These are phyloP conservation scores for Sporobolomyces phaffii DNA, from an alignment of 768 basidiomycete species.

Conservation along the genomic window DNA sequence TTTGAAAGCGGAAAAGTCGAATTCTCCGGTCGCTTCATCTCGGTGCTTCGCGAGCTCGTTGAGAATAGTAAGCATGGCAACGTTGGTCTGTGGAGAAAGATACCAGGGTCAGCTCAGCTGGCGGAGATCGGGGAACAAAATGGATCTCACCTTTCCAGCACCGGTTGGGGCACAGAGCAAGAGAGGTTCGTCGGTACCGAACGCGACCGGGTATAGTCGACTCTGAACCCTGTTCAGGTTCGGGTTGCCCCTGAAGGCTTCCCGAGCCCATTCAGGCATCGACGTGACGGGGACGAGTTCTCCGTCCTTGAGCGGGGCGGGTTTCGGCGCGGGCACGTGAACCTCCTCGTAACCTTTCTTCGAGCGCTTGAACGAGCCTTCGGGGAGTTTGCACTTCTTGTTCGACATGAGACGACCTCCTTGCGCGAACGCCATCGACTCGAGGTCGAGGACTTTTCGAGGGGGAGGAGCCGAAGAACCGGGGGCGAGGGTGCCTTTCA, in stretches of 20 bases:
- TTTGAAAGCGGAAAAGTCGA: constrained; percentile 87
- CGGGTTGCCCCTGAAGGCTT: constrained; percentile 69
- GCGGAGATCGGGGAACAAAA: not conserved
- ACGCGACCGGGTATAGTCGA: constrained; percentile 84
- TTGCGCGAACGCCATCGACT: constrained; percentile 90
- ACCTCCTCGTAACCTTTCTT: constrained; percentile 98
- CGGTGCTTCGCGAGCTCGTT: constrained; percentile 83
- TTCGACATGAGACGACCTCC: constrained; percentile 97
- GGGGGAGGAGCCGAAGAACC: constrained; percentile 76
- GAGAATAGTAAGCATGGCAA: constrained; percentile 89
- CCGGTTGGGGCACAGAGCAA: constrained; percentile 96
- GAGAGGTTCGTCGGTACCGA: constrained; percentile 89
- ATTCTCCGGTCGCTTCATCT: constrained; percentile 68
- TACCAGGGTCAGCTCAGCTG: constrained; percentile 12
- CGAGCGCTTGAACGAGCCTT: constrained; percentile 93
- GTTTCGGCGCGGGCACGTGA: constrained; percentile 87
- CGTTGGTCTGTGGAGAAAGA: constrained; percentile 68
- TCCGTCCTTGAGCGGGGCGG: constrained; percentile 55
- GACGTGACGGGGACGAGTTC: constrained; percentile 66
- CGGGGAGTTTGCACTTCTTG: constrained; percentile 95
- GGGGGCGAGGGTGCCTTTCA: constrained; percentile 77
- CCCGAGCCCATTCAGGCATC: constrained; percentile 78
- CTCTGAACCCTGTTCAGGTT: constrained; percentile 86
- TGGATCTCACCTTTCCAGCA: constrained; percentile 79
- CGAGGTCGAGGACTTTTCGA: constrained; percentile 76